A percentile compares a stretch with the other conserved stretches of the same genome.
These are phyloP conservation scores for Linderina pennispora DNA, from an alignment of 192 early-diverging fungal genomes.

Conservation along the genomic window DNA sequence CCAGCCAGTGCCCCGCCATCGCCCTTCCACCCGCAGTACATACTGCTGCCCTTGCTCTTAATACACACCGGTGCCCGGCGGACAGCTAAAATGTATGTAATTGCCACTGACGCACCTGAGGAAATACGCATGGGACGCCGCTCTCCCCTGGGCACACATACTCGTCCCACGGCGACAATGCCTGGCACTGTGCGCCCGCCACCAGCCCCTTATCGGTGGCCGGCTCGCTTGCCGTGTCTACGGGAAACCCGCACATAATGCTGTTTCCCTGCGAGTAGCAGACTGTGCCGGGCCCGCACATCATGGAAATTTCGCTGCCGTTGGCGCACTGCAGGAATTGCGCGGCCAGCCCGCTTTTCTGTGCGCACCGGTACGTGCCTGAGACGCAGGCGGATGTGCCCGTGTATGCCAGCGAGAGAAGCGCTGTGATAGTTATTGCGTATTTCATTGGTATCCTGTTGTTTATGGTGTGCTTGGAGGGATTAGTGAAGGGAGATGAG, in stretches of 20 bases:
- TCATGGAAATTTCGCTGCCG: constrained; percentile 25
- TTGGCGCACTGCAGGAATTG: constrained; percentile 30
- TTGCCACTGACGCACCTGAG: constrained; percentile 37
- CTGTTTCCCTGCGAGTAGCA: constrained; percentile 36
- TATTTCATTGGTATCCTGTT: too few species aligned
- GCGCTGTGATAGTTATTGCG: neutral
- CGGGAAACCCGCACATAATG: constrained; percentile 34
- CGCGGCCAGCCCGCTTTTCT: constrained; percentile 21
- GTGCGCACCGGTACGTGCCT: constrained; percentile 30
- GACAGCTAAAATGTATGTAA: constrained; percentile 29
- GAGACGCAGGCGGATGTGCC: constrained; percentile 19
- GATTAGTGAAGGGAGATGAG: too few species aligned
- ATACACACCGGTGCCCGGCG: constrained; percentile 37
- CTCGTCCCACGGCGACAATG: constrained; percentile 27
- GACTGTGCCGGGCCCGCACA: constrained; percentile 37
- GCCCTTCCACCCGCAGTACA: constrained; percentile 24
- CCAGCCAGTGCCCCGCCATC: too few species aligned
- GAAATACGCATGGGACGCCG: constrained; percentile 27
- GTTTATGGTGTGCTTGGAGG: too few species aligned
- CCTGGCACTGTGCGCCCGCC: constrained; percentile 24
- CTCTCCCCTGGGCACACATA: constrained; percentile 37
- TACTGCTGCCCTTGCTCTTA: constrained; percentile 31
- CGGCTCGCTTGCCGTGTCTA: constrained; percentile 15
- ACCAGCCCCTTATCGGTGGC: constrained; percentile 10
- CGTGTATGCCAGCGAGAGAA: neutral